Conservation (phyloP, 768 basidiomycete species). For the Mycena rosella region DNA sequence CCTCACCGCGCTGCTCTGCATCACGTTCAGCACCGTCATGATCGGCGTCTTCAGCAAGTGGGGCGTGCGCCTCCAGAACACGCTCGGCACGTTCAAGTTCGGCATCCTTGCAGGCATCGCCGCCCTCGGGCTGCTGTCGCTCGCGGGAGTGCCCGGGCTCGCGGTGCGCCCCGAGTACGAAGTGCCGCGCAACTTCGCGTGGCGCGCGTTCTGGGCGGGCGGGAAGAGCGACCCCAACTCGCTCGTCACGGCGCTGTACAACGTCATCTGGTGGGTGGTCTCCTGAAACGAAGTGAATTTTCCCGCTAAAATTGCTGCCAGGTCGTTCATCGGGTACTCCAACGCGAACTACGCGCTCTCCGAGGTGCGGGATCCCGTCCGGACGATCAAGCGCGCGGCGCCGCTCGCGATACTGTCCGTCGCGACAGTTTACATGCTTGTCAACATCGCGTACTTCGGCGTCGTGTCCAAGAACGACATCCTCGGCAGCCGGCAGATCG, state of each 20-base stretch:
- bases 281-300: background rate
- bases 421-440: constrained; percentile 67
- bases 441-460: constrained; percentile 76
- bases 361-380: constrained; percentile 71
- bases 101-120: constrained; percentile 65
- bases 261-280: background rate
- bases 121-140: constrained; percentile 58
- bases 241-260: constrained; percentile 64
- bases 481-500: constrained; percentile 65
- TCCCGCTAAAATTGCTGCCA: constrained; percentile 36
- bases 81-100: constrained; percentile 70
- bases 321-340: constrained; percentile 70
- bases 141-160: constrained; percentile 63
- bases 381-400: constrained; percentile 74
- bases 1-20: constrained; percentile 50
- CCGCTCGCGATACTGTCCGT: constrained; percentile 70
- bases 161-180: constrained; percentile 48
- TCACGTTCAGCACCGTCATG: constrained; percentile 52
- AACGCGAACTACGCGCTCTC: constrained; percentile 78
- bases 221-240: constrained; percentile 61
- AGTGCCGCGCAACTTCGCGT: constrained; percentile 50
- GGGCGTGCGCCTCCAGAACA: constrained; percentile 73
- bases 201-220: constrained; percentile 52
- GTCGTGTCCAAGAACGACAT: constrained; percentile 79
- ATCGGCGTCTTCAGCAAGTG: constrained; percentile 62